Percentiles rank a stretch among this genome's conserved stretches.
Conservation (phyloP, 345 rosid species). For the Microcos paniculata region DNA sequence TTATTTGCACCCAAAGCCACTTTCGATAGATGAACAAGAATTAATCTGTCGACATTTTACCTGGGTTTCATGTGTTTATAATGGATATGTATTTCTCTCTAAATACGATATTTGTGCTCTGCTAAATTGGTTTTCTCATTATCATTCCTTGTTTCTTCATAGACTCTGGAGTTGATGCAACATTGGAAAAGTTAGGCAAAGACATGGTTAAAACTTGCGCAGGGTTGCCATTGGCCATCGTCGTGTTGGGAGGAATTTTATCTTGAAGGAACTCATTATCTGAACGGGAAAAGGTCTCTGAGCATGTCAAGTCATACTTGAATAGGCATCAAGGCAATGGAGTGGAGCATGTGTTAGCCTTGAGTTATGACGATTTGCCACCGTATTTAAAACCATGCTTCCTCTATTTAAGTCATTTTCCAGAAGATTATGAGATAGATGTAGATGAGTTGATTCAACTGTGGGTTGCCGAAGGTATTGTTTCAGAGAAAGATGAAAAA, state of each 20-base stretch:
- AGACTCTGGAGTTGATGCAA: constrained; percentile 3
- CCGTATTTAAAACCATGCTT: constrained; percentile 31
- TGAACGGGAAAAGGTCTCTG: constrained; percentile 2
- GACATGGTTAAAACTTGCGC: constrained; percentile 26
- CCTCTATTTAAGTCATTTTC: constrained; percentile 33
- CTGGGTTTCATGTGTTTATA: too few relatives aligned
- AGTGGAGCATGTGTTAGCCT: constrained; percentile 15
- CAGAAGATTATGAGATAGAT: constrained; percentile 28
- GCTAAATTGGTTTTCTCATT: too few relatives aligned
- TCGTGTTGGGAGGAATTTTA: constrained; percentile 30
- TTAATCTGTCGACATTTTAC: too few relatives aligned
- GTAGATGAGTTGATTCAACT: constrained; percentile 23
- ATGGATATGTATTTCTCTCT: too few relatives aligned
- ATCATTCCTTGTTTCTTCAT: too few relatives aligned
- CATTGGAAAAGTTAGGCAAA: constrained; percentile 18
- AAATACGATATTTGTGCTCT: too few relatives aligned
- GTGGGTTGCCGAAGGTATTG: constrained; percentile 51
- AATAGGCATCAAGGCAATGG: background rate
- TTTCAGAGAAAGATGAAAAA: background rate
- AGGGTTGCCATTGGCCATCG: constrained; percentile 37
- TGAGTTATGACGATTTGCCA: constrained; percentile 39
- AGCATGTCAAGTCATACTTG: constrained; percentile 17
- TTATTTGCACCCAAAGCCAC: too few relatives aligned
- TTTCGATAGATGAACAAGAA: too few relatives aligned
- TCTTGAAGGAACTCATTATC: background rate